Percentiles rank a stretch among this genome's conserved stretches.
Conservation (phyloP, 768 basidiomycete species). For the Pisolithus sp. region DNA sequence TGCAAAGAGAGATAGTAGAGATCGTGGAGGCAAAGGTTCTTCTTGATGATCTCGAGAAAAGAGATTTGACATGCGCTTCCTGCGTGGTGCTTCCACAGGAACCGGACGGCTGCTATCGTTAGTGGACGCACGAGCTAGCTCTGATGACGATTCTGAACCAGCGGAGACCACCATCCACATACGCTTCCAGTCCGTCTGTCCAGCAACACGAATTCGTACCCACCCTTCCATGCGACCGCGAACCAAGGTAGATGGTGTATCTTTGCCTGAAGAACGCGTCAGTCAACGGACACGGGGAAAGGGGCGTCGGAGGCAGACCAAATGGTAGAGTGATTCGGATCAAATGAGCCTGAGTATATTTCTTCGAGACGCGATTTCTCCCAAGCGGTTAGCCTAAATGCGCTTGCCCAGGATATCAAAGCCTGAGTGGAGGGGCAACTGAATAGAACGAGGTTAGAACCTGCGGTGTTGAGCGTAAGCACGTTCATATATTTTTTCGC, state of each 20-base stretch:
- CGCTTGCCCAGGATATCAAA: slow-evolving; percentile 85
- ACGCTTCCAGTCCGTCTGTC: slow-evolving; percentile 95
- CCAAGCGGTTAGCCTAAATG: slow-evolving; percentile 86
- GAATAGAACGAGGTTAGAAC: slow-evolving; percentile 83
- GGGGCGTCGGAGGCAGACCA: slow-evolving; percentile 24
- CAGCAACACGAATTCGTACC: slow-evolving; percentile 86
- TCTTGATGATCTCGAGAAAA: slow-evolving; percentile 49
- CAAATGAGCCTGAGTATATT: slow-evolving; percentile 93
- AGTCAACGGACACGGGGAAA: slow-evolving; percentile 21
- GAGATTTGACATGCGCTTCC: slow-evolving; percentile 54
- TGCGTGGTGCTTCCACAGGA: slow-evolving; percentile 22
- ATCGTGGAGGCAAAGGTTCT: slow-evolving; percentile 27
- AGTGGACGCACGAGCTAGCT: slow-evolving; percentile 16
- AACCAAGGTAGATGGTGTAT: slow-evolving; percentile 55
- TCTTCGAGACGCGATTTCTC: slow-evolving; percentile 94
- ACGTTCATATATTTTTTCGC: slow-evolving; percentile 65
- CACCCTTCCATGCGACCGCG: slow-evolving; percentile 84
- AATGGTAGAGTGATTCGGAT: slow-evolving; percentile 68
- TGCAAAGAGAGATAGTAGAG: slow-evolving; percentile 51
- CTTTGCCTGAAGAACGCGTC: slow-evolving; percentile 30
- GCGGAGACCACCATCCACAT: slow-evolving; percentile 76
- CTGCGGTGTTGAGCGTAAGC: slow-evolving; percentile 89
- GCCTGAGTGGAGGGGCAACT: slow-evolving; percentile 69
- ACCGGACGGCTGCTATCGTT: slow-evolving; percentile 22
- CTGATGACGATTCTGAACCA: slow-evolving; percentile 29